Evolutionary conservation across 148 eudicot species (phyloP), one percentile per base, ranked within the genome.

Genomic region (Beta vulgaris): DNA sequence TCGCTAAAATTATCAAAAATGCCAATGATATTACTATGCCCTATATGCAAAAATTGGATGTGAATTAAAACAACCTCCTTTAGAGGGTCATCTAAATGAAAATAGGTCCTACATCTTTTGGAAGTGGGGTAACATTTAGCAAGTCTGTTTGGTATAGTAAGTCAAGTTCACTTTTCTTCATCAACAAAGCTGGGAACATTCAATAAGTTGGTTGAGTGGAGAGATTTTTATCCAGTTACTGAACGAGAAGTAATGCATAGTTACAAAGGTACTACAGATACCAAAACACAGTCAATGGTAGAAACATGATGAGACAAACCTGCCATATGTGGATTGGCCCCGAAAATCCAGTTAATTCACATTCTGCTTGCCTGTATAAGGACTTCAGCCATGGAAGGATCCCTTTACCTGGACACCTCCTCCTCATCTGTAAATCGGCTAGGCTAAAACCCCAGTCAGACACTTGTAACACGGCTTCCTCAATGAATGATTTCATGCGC

Each of bases 311-410:
- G 58, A 70, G 73, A 44, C 80, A 35, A 64, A 94, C 98, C 98
- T 92, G 98, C 98, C 98, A 94, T 70, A 91, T 78, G 88, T 91
- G 93, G 71, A 94, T 76, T 25, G 93, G 93, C 21, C 93, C 93
- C 0, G 85, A 80, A 81, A 85, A 94, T 62, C 97, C 98, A 18
- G 88, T 86, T 76, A 88, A 68, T 69, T 83, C 85, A 35, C 98
- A 91, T 78, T 91, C 93, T 11, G 87, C 87, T 76, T 78, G 87
- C 58, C 78, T 81, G 75, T 90, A 89, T 67, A 91, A 76, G 84
- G 91, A 87, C 61, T 83, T 88, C 42, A 92, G 85, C 96, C 93
- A 92, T 31, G 90, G 77, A 71, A 92, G 65, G 69, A 94, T 68
- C 76, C 98, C 92, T 80, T 84, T 85, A 43, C 90, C 82, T 1